Evolutionary conservation across 306 rosid species (phyloP).

Genomic region (Amphicarpaea edgeworthii): DNA sequence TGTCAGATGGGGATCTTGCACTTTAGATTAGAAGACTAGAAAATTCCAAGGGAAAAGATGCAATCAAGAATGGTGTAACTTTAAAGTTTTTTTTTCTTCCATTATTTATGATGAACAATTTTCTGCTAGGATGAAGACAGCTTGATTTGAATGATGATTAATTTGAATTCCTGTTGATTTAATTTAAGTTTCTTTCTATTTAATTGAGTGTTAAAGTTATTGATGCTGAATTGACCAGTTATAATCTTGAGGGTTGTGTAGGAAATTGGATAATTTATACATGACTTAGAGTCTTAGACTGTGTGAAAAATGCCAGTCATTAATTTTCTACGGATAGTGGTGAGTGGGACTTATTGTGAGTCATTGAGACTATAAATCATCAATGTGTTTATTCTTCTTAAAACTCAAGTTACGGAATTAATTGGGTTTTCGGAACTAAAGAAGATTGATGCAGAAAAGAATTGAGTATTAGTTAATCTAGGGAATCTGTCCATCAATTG

Average conservation of each 20-base stretch:
- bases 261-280: conserved; percentile 7
- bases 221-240: conserved; percentile 1
- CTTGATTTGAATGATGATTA: conserved; percentile 14
- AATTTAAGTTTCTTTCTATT: conserved; percentile 12
- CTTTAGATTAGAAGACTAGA: conserved; percentile 5
- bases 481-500: conserved; percentile 29
- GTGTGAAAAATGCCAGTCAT: neutral
- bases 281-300: neutral
- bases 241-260: neutral
- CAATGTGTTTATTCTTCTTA: conserved; percentile 15
- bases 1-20: neutral
- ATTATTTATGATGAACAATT: conserved; percentile 10
- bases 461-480: conserved; percentile 8
- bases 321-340: conserved; percentile 8
- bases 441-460: neutral
- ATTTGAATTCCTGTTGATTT: conserved; percentile 11
- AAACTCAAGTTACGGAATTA: conserved; percentile 16
- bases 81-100: neutral
- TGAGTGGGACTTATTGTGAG: conserved; percentile 18
- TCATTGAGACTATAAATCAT: neutral
- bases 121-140: conserved; percentile 6
- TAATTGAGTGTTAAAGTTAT: neutral
- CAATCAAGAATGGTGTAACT: neutral
- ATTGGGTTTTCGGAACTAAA: conserved; percentile 18
- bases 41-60: neutral